phyloP scores from a whole-genome alignment of 345 rosid genomes.

The Abelmoschus esculentus region DNA sequence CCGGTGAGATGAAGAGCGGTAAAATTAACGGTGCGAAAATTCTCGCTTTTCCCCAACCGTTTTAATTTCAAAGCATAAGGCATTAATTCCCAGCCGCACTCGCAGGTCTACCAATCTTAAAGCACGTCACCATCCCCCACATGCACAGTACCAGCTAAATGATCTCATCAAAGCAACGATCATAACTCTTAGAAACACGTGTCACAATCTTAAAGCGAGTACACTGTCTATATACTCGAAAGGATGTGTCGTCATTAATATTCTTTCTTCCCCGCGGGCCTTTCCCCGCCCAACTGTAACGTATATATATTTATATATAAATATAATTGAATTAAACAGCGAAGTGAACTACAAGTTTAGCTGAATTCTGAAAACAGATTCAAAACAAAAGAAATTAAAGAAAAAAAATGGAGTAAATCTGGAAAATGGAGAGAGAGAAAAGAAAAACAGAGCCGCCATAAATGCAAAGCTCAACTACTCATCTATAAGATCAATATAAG shows the following conservation, averaged over 20 bases:
- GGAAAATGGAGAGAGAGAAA: not conserved
- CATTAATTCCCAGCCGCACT: constrained; percentile 2
- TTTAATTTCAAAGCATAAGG: not conserved
- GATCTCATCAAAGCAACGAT: not conserved
- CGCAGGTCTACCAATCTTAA: not conserved
- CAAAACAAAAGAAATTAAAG: not conserved
- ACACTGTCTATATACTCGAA: not conserved
- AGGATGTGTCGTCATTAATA: not conserved
- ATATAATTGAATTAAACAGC: not conserved
- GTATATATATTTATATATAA: not conserved
- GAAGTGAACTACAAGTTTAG: not conserved
- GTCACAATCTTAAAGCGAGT: not conserved
- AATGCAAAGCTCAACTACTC: constrained; percentile 57
- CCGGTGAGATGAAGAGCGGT: no score
- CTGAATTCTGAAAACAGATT: not conserved
- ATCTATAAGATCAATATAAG: constrained; percentile 10
- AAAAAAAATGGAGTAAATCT: not conserved
- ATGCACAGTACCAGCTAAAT: not conserved
- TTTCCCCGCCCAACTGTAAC: constrained; percentile 36
- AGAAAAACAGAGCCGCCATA: constrained; percentile 22
- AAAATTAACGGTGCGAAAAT: not conserved
- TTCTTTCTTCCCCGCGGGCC: constrained; percentile 10
- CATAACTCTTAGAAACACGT: not conserved
- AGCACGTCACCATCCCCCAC: not conserved
- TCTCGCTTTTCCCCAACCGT: not conserved